Base-by-base conservation (phyloP, 228 moss, liverwort and hornwort genomes). In the Sphagnum magellanicum region DNA sequence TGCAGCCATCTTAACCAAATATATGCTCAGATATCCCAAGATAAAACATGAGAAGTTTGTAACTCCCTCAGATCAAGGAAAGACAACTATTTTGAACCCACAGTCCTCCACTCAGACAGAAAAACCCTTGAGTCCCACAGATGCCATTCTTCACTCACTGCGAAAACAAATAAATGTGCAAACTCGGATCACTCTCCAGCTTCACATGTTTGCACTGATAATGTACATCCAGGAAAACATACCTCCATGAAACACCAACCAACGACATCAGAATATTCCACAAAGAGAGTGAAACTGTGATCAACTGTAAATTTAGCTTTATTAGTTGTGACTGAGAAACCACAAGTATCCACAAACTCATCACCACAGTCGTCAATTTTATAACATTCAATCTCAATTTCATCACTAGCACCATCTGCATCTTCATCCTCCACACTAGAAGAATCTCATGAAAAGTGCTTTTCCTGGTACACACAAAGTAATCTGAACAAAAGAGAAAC, bases 181-280 rank as follows among this genome's bases (percentile, higher is more conserved):
- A 66, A 49, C 48, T 49, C 49, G 5, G 8, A 51, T 6, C 10
- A 50, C 48, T 50, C 14, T 48, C 64, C 17, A 48, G 17, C 47
- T 11, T 13, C 47, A 64, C 61, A 7, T 16, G 17, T n/a, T 16
- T 55, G 32, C 51, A 68, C 47, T 0, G 48, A 32, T 63, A 14
- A 63, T 8, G 9, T 49, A 64, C 49, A 50, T 63, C 6, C 11
- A 8, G 10, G 11, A 48, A 6, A 4, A 32, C 79, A 48, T 76
- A 90, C 95, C 95, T 93, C 97, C 46, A 97, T 73, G 64, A 93
- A 91, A 64, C 91, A 93, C 16, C 97, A 90, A 66, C 97, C 93
- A 61, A 88, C 73, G 53, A 17, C 70, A 70, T 76, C 79, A n/a
- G 75, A 81, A 8, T 53, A 48, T 68, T 74, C 66, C 6, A 67